Percentiles rank a stretch among this genome's conserved stretches.
These are phyloP conservation scores for Paramecium biaurelia DNA, from an alignment of 73 alveolate species.

Conservation along the genomic window DNA sequence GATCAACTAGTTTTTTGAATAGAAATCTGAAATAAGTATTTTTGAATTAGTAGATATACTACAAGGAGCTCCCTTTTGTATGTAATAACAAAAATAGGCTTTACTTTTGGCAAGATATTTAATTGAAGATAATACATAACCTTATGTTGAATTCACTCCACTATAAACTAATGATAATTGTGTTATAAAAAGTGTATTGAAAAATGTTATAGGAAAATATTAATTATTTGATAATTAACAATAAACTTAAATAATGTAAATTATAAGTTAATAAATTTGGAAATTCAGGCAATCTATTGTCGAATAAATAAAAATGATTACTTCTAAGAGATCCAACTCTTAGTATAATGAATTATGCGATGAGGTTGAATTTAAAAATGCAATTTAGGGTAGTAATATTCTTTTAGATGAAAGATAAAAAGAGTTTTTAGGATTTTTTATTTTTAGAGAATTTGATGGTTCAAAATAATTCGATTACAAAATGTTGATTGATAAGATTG, in stretches of 20 bases:
- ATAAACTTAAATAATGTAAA: background rate
- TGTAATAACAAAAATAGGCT: background rate
- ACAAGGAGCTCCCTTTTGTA: background rate
- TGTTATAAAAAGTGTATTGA: background rate
- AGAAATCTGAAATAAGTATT: background rate
- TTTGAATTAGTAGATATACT: background rate
- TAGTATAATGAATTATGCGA: background rate
- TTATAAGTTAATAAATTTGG: background rate
- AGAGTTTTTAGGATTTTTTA: background rate
- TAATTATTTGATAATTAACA: background rate
- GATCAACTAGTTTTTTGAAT: background rate
- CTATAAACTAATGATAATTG: background rate
- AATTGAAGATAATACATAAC: background rate
- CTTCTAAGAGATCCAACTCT: background rate
- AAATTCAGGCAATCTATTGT: background rate
- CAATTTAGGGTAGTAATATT: background rate
- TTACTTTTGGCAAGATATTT: background rate
- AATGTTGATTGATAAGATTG: background rate
- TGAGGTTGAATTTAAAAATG: background rate
- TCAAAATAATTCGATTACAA: background rate
- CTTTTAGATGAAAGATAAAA: background rate
- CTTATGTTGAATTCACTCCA: background rate
- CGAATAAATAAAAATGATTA: background rate
- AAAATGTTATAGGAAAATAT: background rate
- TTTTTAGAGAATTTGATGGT: constrained; percentile 1